Base-by-base conservation (phyloP, 1,139 yeast species). In the Protomyces arabidopsidicola region DNA sequence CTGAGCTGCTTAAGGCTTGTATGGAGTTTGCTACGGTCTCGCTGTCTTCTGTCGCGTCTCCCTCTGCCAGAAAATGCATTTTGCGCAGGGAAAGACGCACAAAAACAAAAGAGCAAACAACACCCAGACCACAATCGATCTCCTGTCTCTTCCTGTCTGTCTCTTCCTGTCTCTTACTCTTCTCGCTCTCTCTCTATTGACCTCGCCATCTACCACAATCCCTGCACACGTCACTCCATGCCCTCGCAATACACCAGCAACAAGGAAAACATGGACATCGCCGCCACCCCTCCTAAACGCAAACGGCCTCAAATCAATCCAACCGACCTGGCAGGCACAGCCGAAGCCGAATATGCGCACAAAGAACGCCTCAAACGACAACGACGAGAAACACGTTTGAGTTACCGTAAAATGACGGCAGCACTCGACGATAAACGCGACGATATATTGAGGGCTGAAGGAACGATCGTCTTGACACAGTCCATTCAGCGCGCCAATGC, bases 401-500 rank as follows among this genome's bases (percentile, higher is more conserved):
- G 50, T 2, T 58, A 58, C 42, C 38, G 62, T 5, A 24, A 34
- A 20, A 27, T 52, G 22, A 36, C 34, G 4, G 39, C 55, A n/a
- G 34, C 53, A 9, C 56, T 58, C 6, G 62, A 52, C 10, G 62
- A 58, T 34, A 16, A 52, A 36, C 53, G 53, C 35, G 20, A 55
- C 8, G 62, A 52, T 27, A 58, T 58, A 31, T 24, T 58, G 34
- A 55, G 62, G 24, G 31, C 39, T 22, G 51, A 54, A 24, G 55
- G 38, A 14, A 20, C 55, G n/a, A n/a, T 10, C 10, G 9, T 18
- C 14, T 52, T 34, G 39, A 18, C 42, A 16, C 39, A 57, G 39
- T 58, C 62, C 2, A n/a, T 58, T 4, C 53, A 42, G n/a, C n/a
- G 52, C 8, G 62, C 62, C 10, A 58, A 58, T 27, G 42, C n/a